Evolutionary conservation across 2,329 filamentous ascomycete genomes (phyloP).

Genomic region (Fusarium paranaense): DNA sequence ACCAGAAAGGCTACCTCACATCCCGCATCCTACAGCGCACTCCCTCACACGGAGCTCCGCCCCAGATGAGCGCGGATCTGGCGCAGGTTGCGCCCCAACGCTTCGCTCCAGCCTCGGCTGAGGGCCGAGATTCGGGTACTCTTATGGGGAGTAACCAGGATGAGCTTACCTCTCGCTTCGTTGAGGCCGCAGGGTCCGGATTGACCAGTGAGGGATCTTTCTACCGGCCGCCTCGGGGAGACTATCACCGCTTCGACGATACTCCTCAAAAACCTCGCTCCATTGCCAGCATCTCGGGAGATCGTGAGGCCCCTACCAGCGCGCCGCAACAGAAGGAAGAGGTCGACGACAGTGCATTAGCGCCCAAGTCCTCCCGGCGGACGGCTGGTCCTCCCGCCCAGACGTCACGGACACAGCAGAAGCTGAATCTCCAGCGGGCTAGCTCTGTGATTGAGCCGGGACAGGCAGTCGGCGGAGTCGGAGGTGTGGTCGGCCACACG

Average conservation of each 20-base stretch:
- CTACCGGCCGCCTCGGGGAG: conserved; percentile 53
- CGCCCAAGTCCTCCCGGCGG: conserved; percentile 57
- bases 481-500: conserved; percentile 56
- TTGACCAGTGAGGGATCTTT: conserved; percentile 65
- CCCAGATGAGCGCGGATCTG: conserved; percentile 72
- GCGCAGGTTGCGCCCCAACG: conserved; percentile 55
- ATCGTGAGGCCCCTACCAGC: conserved; percentile 40
- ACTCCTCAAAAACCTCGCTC: conserved; percentile 57
- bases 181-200: conserved; percentile 63
- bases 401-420: conserved; percentile 78
- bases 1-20: conserved; percentile 75
- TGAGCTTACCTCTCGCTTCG: conserved; percentile 70
- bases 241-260: conserved; percentile 48
- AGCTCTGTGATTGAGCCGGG: conserved; percentile 77
- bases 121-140: conserved; percentile 41
- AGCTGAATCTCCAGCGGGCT: conserved; percentile 78
- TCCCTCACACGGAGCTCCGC: conserved; percentile 70
- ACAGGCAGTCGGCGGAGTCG: conserved; percentile 54
- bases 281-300: conserved; percentile 49
- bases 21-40: conserved; percentile 74
- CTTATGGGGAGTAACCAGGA: conserved; percentile 53
- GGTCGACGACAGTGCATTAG: conserved; percentile 58
- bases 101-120: conserved; percentile 48
- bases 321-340: conserved; percentile 45
- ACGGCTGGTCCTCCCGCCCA: conserved; percentile 59